Conservation (phyloP, 345 rosid genomes). For the Eucalyptus tenuipes region DNA sequence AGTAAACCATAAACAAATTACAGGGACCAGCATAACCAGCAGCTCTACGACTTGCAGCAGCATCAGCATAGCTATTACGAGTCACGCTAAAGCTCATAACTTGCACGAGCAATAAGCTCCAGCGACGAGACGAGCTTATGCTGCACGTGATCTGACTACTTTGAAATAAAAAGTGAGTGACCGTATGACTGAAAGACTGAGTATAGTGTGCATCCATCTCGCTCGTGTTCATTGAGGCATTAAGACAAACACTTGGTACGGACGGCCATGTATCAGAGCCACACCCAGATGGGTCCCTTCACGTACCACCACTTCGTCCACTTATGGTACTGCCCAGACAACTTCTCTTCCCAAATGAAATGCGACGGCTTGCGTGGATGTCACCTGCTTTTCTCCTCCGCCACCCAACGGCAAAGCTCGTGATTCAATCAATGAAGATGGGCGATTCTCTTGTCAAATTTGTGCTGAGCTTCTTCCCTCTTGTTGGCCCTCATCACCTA, state of each 20-base stretch:
- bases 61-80: background rate
- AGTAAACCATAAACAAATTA: background rate
- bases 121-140: background rate
- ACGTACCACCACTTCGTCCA: background rate
- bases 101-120: background rate
- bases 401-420: background rate
- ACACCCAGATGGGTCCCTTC: background rate
- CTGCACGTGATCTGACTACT: background rate
- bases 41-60: background rate
- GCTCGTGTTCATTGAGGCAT: background rate
- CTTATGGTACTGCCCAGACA: background rate
- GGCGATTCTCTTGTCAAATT: background rate
- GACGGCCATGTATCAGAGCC: background rate
- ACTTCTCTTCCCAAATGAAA: too few species aligned
- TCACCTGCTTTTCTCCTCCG: background rate
- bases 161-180: too few species aligned
- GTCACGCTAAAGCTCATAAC: background rate
- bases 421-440: background rate
- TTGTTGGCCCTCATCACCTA: background rate
- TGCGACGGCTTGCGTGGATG: background rate
- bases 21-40: background rate
- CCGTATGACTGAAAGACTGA: background rate
- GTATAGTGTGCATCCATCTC: background rate
- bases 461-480: background rate
- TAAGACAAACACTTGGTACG: background rate